A percentile compares a stretch with the other conserved stretches of the same genome.
phyloP scores from a whole-genome alignment of 164 flowering plant species.

The Aristolochia fimbriata region DNA sequence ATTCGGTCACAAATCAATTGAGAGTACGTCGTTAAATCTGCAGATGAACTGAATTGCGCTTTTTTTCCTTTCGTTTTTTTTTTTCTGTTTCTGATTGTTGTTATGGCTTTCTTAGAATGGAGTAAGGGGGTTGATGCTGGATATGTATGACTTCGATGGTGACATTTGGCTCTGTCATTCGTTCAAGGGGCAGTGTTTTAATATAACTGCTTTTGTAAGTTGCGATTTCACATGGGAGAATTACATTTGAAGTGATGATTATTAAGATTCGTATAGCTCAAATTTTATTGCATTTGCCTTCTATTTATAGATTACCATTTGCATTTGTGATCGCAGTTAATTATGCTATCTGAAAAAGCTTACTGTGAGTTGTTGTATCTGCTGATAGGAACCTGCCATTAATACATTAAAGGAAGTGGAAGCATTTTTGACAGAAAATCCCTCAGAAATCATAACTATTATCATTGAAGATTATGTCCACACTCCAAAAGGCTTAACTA shows the following conservation, averaged over 20 bases:
- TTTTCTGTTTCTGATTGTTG: not conserved
- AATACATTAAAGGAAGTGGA: slow-evolving; percentile 90
- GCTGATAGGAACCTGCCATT: slow-evolving; percentile 76
- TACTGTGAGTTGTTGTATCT: not conserved
- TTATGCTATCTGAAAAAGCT: not conserved
- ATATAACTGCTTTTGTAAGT: slow-evolving; percentile 96
- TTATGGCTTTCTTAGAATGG: slow-evolving; percentile 53
- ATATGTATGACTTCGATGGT: slow-evolving; percentile 83
- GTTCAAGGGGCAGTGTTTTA: slow-evolving; percentile 73
- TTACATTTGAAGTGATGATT: too few species aligned
- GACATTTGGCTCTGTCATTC: slow-evolving; percentile 99
- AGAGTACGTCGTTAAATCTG: slow-evolving; percentile 26
- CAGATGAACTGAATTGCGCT: not conserved
- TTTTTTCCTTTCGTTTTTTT: not conserved
- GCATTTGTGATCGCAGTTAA: too few species aligned
- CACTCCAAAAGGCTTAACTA: slow-evolving; percentile 80
- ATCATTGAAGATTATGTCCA: slow-evolving; percentile 97
- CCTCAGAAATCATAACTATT: slow-evolving; percentile 84
- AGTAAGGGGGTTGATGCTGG: slow-evolving; percentile 96
- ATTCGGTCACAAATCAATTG: slow-evolving; percentile 79
- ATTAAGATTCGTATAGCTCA: too few species aligned
- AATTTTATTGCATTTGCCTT: too few species aligned
- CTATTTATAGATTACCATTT: too few species aligned
- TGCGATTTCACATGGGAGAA: too few species aligned
- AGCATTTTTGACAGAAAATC: slow-evolving; percentile 64